Base-by-base conservation (phyloP, 2,329 filamentous ascomycete genomes). In the Neonectria sp. region DNA sequence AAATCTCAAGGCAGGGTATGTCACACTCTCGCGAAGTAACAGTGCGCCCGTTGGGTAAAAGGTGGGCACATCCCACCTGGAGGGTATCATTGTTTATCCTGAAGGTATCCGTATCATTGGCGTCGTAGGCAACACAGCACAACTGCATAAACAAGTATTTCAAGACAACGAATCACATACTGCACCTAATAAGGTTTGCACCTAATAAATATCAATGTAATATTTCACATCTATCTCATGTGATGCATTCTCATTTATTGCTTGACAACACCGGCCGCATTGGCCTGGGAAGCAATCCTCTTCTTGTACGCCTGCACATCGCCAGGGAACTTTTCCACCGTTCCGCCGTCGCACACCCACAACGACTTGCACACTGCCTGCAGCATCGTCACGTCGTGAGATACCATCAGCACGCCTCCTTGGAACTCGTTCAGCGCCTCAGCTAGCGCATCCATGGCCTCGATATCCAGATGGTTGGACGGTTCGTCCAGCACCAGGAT, bases 231-330 rank as follows among this genome's bases (percentile, higher is more conserved):
- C n/a, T 24, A 57, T 27, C 24, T 13, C 11, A 29, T 11, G 52
- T 24, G 11, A 12, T 11, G 15, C 17, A 45, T 15, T 7, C 3
- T 17, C 6, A 3, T 15, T 24, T 27, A 15, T 13, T 45, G n/a
- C 79, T 90, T 90, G 63, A 95, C 96, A 48, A 98, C 95, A 74
- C 96, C 96, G 53, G 92, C 91, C 60, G 92, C 92, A 80, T 97
- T 92, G 25, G 95, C 95, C 83, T 98, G 95, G 15, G 93, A 92
- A 21, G 90, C 90, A 77, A 99, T 98, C 82, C 93, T 91, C 90
- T 95, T 97, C 91, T 99, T 99, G 86, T 99, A 99, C 69, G 93
- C 91, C 83, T 97, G 93, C 59, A 99, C 95, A 75, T 97, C 95
- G 37, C 96, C 96, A 68, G 93, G 91, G 83, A 99, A 99, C 84